Base-by-base conservation (phyloP, 148 eudicot species). In the Cornus florida region DNA sequence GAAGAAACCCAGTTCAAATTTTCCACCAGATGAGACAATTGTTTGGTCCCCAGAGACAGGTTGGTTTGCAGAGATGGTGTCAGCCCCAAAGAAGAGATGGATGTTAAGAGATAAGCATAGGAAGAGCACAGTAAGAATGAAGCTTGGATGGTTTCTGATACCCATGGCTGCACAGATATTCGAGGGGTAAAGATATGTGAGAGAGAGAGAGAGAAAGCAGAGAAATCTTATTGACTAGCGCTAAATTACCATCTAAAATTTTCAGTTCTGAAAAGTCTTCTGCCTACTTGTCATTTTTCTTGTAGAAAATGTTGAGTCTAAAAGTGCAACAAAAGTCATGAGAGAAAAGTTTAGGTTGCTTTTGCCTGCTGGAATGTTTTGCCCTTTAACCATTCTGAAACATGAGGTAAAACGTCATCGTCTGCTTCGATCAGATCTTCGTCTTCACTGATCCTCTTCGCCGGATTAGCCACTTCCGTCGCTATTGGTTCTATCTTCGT, bases 11-110 rank as follows among this genome's bases (percentile, higher is more conserved):
- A 90, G 50, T 72, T 74, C 84, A 48, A 86, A 90, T 22, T 57
- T 71, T 20, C 81, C 88, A 19, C 80, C 81, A 0, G 74, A 8
- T n/a, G 92, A 90, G 31, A 86, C 74, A 2, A 90, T 62, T 33
- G 86, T 86, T 59, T 87, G 85, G 79, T 86, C 69, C 22, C 90
- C 90, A 7, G 90, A 84, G 48, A 90, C 75, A 19, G 89, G 64
- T 28, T 77, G 76, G 39, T 75, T 83, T 28, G 67, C 79, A 53
- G 86, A 79, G 70, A 90, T 87, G 72, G 80, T 82, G 73, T 90
- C 88, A 31, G 79, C 72, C 78, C 84, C 87, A 65, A n/a, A 65
- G 69, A 78, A 80, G 19, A 64, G 23, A 60, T 48, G 79, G 64
- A 13, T 41, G 19, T 43, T 4, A 9, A 43, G 48, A 6, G 48